phyloP scores from a whole-genome alignment of 2,329 filamentous ascomycete genomes.

The Samsoniella hepiali region DNA sequence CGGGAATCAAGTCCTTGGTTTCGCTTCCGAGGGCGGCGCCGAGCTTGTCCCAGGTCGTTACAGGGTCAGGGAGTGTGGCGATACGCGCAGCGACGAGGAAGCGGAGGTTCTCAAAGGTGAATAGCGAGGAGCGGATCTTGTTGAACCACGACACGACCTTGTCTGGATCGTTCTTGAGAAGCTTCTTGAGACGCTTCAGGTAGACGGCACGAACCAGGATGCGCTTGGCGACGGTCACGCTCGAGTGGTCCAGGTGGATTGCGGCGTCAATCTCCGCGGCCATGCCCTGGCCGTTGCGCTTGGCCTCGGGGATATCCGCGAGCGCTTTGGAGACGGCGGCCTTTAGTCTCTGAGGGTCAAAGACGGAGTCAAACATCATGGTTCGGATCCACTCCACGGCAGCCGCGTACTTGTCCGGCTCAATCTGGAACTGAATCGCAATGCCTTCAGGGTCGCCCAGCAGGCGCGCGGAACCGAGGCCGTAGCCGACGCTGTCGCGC shows the following conservation, averaged over 20 bases:
- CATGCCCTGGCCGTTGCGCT: slow-evolving; percentile 77
- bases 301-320: slow-evolving; percentile 87
- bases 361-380: slow-evolving; percentile 84
- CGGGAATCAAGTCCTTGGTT: slow-evolving; percentile 56
- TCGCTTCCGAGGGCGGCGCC: slow-evolving; percentile 39
- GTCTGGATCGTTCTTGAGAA: slow-evolving; percentile 73
- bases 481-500: slow-evolving; percentile 83
- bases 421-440: slow-evolving; percentile 77
- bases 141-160: slow-evolving; percentile 76
- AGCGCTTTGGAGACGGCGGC: slow-evolving; percentile 74
- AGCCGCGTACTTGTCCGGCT: slow-evolving; percentile 80
- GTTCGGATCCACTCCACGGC: slow-evolving; percentile 81
- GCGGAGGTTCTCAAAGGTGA: slow-evolving; percentile 81
- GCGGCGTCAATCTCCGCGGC: slow-evolving; percentile 66
- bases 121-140: slow-evolving; percentile 69
- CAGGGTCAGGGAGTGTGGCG: slow-evolving; percentile 67
- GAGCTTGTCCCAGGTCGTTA: slow-evolving; percentile 69
- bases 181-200: slow-evolving; percentile 77
- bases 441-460: slow-evolving; percentile 80
- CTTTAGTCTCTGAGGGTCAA: slow-evolving; percentile 66
- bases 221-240: slow-evolving; percentile 71
- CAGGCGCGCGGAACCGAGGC: slow-evolving; percentile 62
- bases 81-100: slow-evolving; percentile 81
- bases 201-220: slow-evolving; percentile 86
- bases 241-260: slow-evolving; percentile 74